These are phyloP conservation scores for Verticillium albo-atrum DNA, from an alignment of 2,329 filamentous ascomycete genomes.

Conservation along the genomic window DNA sequence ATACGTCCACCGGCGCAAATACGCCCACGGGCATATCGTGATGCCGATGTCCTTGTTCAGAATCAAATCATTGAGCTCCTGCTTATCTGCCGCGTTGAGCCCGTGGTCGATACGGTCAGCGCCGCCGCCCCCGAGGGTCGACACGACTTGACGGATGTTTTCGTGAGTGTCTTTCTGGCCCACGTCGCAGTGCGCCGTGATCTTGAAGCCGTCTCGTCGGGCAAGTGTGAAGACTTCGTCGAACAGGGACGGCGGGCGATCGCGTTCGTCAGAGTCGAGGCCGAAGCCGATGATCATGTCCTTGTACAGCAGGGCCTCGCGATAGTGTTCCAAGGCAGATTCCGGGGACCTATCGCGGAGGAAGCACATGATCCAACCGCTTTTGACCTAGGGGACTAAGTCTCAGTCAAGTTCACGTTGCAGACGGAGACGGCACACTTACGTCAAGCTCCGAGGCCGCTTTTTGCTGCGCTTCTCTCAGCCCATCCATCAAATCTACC, in stretches of 20 bases:
- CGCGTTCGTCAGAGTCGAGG: background rate
- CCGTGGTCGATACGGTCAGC: background rate
- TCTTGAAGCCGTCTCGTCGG: constrained; percentile 5
- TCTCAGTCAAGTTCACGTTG: too few relatives aligned
- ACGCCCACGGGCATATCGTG: background rate
- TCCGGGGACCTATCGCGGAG: background rate
- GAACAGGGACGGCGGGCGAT: background rate
- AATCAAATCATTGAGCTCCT: background rate
- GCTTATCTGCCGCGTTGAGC: background rate
- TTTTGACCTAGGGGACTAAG: too few relatives aligned
- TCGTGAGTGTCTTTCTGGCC: constrained; percentile 5
- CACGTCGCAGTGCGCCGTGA: constrained; percentile 10
- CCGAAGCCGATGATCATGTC: constrained; percentile 1
- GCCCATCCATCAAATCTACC: background rate
- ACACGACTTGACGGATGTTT: constrained; percentile 4
- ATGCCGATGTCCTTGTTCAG: background rate
- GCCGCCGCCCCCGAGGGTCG: background rate
- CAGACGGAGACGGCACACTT: too few relatives aligned
- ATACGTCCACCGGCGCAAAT: background rate
- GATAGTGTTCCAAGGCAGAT: background rate
- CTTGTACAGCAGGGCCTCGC: background rate
- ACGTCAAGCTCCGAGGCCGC: background rate
- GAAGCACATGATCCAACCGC: background rate
- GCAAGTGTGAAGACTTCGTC: constrained; percentile 7
- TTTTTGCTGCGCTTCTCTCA: background rate